Conservation (phyloP, 2,329 filamentous ascomycete genomes). For the Diaporthe sp. region DNA sequence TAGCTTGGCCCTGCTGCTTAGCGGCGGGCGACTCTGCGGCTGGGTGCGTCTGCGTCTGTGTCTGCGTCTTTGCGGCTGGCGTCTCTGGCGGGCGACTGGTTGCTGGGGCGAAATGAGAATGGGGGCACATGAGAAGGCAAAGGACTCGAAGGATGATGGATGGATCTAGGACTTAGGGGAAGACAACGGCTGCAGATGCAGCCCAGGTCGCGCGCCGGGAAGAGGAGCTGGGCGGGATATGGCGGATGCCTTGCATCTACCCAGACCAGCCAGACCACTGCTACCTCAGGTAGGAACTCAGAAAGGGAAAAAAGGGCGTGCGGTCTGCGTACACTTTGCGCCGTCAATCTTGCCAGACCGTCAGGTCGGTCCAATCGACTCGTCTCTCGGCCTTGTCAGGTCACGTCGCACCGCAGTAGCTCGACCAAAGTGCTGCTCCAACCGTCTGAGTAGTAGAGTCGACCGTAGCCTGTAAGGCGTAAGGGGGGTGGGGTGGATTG, state of each 20-base stretch:
- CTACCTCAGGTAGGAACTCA: neutral
- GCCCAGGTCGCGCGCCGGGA: neutral
- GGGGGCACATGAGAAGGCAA: neutral
- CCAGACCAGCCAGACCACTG: neutral
- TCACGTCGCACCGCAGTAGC: conserved; percentile 31
- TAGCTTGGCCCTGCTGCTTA: conserved; percentile 5
- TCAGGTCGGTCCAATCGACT: conserved; percentile 12
- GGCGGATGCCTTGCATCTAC: neutral
- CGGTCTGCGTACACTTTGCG: neutral
- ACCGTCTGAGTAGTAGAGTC: neutral
- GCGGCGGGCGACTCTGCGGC: conserved; percentile 4
- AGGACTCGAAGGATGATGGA: conserved; percentile 29
- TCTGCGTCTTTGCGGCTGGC: neutral
- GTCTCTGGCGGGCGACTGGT: conserved; percentile 15
- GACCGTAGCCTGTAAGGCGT: neutral
- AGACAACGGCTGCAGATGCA: conserved; percentile 23
- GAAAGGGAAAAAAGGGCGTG: neutral
- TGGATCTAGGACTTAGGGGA: conserved; percentile 8
- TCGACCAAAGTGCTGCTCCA: conserved; percentile 21
- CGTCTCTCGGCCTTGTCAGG: conserved; percentile 3
- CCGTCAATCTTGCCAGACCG: conserved; percentile 6
- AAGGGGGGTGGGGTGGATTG: neutral
- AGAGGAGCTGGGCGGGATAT: neutral
- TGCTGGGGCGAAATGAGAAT: neutral
- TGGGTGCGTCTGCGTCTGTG: neutral